Conservation (phyloP, 441 rosid species). For the Erodium texanum region DNA sequence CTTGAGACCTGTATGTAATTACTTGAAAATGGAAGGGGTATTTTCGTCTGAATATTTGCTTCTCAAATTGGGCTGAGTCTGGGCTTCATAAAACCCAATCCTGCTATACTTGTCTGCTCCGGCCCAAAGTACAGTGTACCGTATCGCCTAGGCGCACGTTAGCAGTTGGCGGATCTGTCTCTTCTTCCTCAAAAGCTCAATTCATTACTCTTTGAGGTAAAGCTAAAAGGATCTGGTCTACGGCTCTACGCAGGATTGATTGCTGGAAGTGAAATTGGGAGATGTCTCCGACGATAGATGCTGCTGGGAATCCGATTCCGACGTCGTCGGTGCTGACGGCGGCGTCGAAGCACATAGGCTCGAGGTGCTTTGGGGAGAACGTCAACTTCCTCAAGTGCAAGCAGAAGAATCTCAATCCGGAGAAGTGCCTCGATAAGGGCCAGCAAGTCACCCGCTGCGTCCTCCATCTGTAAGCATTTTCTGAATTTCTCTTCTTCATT, state of each 20-base stretch:
- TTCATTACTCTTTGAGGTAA: too few species aligned
- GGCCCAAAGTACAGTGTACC: too few species aligned
- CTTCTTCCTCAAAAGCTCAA: too few species aligned
- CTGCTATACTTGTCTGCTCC: too few species aligned
- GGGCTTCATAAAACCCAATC: too few species aligned
- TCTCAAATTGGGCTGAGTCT: too few species aligned
- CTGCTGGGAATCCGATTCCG: constrained; percentile 80
- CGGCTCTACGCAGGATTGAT: constrained; percentile 2
- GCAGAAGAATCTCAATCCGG: constrained; percentile 91
- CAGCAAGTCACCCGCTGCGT: constrained; percentile 90
- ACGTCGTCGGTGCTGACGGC: constrained; percentile 84
- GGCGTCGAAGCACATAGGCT: constrained; percentile 70
- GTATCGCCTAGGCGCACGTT: too few species aligned
- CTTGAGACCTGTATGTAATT: too few species aligned
- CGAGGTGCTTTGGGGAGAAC: constrained; percentile 60
- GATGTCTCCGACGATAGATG: constrained; percentile 73
- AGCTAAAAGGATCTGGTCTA: background rate
- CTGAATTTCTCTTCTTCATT: too few species aligned
- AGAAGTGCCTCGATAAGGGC: constrained; percentile 93
- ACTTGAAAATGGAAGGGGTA: too few species aligned
- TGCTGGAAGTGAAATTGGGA: constrained; percentile 6
- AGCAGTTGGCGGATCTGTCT: too few species aligned
- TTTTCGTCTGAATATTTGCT: too few species aligned
- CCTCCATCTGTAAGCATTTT: constrained; percentile 58
- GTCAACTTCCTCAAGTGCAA: constrained; percentile 88